Conservation (phyloP, 257 asterid genomes). For the Nicotiana tabacum region DNA sequence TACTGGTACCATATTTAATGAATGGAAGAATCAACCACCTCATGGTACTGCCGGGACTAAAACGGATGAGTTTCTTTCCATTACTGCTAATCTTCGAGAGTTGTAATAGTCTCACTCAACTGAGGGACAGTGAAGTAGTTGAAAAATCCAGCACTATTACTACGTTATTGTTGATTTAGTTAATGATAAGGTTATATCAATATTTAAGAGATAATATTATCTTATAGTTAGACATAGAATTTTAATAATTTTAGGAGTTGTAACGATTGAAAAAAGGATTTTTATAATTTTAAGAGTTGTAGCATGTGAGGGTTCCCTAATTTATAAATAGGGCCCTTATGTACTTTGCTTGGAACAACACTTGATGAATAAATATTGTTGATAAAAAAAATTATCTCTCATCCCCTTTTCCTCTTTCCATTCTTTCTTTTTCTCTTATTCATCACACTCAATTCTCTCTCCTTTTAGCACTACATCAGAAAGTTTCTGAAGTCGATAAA, state of each 20-base stretch:
- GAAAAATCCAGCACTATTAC: not conserved
- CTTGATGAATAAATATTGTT: not conserved
- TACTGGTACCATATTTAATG: not conserved
- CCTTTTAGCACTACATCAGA: not conserved
- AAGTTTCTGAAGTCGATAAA: constrained; percentile 6
- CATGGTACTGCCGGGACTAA: not conserved
- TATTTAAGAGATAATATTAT: not conserved
- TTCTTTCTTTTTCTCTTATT: not conserved
- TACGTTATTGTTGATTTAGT: not conserved
- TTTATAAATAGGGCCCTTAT: not conserved
- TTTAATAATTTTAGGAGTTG: not conserved
- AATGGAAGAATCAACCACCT: not conserved
- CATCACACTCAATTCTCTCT: not conserved
- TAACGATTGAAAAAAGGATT: not conserved
- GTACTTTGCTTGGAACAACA: constrained; percentile 4
- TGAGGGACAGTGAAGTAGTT: not conserved
- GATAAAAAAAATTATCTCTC: not conserved
- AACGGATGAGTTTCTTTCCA: not conserved
- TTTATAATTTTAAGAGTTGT: not conserved
- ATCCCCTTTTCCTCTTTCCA: not conserved
- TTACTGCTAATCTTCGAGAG: not conserved
- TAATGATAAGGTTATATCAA: not conserved
- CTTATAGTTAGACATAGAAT: not conserved
- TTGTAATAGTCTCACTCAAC: not conserved
- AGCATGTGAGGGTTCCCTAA: not conserved